These are phyloP conservation scores for Plasmodium falciparum DNA, from an alignment of 169 alveolate species.

Conservation along the genomic window DNA sequence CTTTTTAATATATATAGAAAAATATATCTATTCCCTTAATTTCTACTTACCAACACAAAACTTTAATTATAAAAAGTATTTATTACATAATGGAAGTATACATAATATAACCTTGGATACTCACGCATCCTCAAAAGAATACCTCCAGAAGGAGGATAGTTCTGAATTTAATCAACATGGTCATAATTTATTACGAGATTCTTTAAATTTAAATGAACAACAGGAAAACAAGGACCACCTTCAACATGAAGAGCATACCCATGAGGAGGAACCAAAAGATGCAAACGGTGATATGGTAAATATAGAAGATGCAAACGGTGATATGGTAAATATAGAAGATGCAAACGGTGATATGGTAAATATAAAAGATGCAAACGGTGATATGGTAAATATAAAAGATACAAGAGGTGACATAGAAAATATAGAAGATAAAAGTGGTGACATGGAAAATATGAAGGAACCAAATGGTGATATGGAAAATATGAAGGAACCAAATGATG, in stretches of 20 bases:
- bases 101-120: not conserved
- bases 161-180: not conserved
- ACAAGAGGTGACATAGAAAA: not conserved
- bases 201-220: not conserved
- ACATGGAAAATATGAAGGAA: not conserved
- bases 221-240: not conserved
- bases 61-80: slow-evolving; percentile 62
- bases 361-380: not conserved
- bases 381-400: not conserved
- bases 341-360: not conserved
- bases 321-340: not conserved
- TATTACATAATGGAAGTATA: slow-evolving; percentile 31
- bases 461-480: not conserved
- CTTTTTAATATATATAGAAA: slow-evolving; percentile 70
- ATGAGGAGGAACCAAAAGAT: not conserved
- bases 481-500: no score
- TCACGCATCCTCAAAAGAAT: not conserved
- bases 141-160: not conserved
- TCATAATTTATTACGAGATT: not conserved
- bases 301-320: not conserved
- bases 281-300: not conserved
- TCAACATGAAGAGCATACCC: not conserved
- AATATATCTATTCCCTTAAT: slow-evolving; percentile 63
- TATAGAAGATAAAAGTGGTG: not conserved
- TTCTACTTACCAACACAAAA: slow-evolving; percentile 60